These are phyloP conservation scores for Botryotinia narcissicola DNA, from an alignment of 2,329 filamentous ascomycete genomes.

Conservation along the genomic window DNA sequence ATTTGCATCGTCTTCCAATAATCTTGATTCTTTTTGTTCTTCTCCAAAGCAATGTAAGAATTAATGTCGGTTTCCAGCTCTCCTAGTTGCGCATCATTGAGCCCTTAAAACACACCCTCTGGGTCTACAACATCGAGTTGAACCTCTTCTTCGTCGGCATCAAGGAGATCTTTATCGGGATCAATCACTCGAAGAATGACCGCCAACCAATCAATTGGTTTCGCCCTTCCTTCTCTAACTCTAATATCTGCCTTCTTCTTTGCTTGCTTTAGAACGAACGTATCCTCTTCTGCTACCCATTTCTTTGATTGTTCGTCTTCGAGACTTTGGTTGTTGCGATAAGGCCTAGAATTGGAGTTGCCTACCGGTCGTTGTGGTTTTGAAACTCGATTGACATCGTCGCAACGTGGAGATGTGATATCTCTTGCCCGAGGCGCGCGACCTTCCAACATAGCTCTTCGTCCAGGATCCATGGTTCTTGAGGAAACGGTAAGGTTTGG, in stretches of 20 bases:
- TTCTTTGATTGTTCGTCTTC: constrained; percentile 73
- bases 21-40: constrained; percentile 70
- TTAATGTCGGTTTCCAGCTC: constrained; percentile 80
- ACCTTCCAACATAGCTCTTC: constrained; percentile 35
- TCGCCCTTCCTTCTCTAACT: constrained; percentile 85
- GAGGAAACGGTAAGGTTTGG: neutral
- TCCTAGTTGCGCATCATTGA: constrained; percentile 63
- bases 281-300: constrained; percentile 93
- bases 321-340: constrained; percentile 32
- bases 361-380: constrained; percentile 44
- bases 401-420: constrained; percentile 54
- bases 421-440: constrained; percentile 46
- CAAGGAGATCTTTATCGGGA: constrained; percentile 76
- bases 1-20: constrained; percentile 92
- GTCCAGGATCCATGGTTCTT: constrained; percentile 35
- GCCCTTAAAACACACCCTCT: constrained; percentile 71
- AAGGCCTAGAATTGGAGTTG: constrained; percentile 33
- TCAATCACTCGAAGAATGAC: constrained; percentile 90
- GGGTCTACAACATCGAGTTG: constrained; percentile 77
- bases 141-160: constrained; percentile 71
- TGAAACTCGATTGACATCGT: constrained; percentile 55
- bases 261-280: constrained; percentile 91
- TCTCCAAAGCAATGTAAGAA: constrained; percentile 79
- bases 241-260: constrained; percentile 98
- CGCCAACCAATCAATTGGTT: constrained; percentile 89